phyloP scores from a whole-genome alignment of 345 rosid genomes.

The Acer yangbiense region DNA sequence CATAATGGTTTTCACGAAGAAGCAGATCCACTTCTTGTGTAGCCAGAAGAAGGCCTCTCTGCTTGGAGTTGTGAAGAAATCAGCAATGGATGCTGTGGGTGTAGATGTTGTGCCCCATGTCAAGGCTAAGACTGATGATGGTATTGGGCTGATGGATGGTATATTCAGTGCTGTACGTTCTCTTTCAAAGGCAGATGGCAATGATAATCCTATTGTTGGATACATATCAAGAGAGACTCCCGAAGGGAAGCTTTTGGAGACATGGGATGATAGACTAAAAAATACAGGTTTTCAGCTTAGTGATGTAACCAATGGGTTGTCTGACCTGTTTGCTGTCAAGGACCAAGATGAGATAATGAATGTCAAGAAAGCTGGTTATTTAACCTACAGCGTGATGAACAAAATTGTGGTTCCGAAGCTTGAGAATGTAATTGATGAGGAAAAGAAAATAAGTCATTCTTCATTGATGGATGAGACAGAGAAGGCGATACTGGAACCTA shows the following conservation, averaged over 20 bases:
- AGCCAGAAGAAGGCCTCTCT: conserved; percentile 47
- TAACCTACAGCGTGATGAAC: conserved; percentile 43
- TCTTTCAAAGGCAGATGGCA: conserved; percentile 26
- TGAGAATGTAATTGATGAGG: conserved; percentile 58
- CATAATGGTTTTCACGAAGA: conserved; percentile 51
- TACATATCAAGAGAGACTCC: conserved; percentile 44
- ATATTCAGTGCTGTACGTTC: conserved; percentile 39
- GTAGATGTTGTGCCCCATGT: conserved; percentile 47
- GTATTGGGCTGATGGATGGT: conserved; percentile 40
- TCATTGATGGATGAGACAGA: conserved; percentile 50
- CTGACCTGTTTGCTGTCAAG: conserved; percentile 53
- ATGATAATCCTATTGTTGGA: conserved; percentile 39
- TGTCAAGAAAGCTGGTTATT: conserved; percentile 51
- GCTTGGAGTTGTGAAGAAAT: conserved; percentile 43
- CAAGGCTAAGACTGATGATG: conserved; percentile 45
- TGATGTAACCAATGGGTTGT: conserved; percentile 48
- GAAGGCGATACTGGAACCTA: conserved; percentile 52
- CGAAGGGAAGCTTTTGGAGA: conserved; percentile 53
- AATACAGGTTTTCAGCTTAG: conserved; percentile 27
- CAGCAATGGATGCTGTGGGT: conserved; percentile 45
- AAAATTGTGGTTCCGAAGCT: conserved; percentile 57
- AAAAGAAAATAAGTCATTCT: conserved; percentile 54
- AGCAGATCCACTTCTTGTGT: conserved; percentile 49
- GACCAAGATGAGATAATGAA: conserved; percentile 30
- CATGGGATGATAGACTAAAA: conserved; percentile 46